Percentiles rank a stretch among this genome's conserved stretches.
phyloP scores from a whole-genome alignment of 208 protist species.

The Naegleria lovaniensis region DNA sequence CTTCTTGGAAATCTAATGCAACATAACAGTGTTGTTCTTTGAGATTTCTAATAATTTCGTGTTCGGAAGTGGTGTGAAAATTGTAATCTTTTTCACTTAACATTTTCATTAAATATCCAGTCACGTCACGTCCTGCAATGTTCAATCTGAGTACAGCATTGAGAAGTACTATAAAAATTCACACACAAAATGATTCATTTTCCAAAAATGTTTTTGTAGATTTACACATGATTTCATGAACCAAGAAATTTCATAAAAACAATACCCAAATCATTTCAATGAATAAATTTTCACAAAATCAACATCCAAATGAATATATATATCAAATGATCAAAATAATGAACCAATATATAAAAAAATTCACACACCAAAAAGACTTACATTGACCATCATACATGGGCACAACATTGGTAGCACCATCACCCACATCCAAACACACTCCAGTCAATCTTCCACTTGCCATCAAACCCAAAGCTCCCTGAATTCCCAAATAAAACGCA shows the following conservation, averaged over 20 bases:
- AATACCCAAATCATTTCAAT: no score
- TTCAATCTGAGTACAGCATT: background rate
- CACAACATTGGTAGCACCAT: constrained; percentile 18
- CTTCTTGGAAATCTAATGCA: constrained; percentile 40
- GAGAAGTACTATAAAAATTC: background rate
- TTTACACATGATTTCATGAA: no score
- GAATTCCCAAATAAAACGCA: constrained; percentile 40
- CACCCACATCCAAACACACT: constrained; percentile 34
- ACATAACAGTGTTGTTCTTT: constrained; percentile 59
- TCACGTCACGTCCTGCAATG: constrained; percentile 56
- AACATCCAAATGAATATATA: background rate
- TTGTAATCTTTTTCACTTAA: constrained; percentile 65
- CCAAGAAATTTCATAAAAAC: no score
- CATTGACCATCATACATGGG: constrained; percentile 21
- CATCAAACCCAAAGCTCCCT: background rate
- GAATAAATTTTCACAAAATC: no score
- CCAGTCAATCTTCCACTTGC: constrained; percentile 10
- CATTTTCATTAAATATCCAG: constrained; percentile 61
- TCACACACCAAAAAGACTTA: background rate
- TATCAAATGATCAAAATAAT: background rate
- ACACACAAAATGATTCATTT: no score
- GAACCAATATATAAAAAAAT: background rate
- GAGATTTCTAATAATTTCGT: constrained; percentile 70
- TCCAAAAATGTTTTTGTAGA: no score
- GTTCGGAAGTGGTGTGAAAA: constrained; percentile 65